Evolutionary conservation across 2,329 filamentous ascomycete genomes (phyloP), one percentile per base, ranked within the genome.

Genomic region (Cadophora malorum): DNA sequence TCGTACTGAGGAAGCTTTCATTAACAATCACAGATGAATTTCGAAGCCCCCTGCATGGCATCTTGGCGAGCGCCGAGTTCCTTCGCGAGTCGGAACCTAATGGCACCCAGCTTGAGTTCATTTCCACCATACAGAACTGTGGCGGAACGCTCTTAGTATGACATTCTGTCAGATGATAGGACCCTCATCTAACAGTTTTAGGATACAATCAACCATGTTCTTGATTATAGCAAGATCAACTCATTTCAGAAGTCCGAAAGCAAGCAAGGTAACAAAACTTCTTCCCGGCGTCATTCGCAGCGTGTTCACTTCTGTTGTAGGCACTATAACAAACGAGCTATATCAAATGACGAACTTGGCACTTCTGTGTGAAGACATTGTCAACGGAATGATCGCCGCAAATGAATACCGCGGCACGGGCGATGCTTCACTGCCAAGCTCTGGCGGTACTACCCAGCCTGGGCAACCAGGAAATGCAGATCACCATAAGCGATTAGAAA

Each of bases 221-320:
- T 85, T 0, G 83, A 84, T 63, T 87, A 83, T 63, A 84, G 83
- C 62, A 87, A 88, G 69, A 84, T 89, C 65, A 83, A 84, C 71
- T 82, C 73, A 2, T 77, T 77, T 49, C 71, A 76, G 50, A 72
- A 68, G 23, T 65, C 70, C n/a, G 61, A 67, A 19, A 66, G 69
- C 59, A 47, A 70, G 23, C 69, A 72, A 68, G 73, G 73, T 69
- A 65, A 23, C 53, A 41, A 21, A 19, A 16, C 6, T 31, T 6
- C 2, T 21, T 28, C 3, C 25, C 12, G 31, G 33, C 16, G 14
- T 5, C 41, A 45, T 41, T 28, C 19, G 35, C 8, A 31, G 16
- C 33, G 41, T 38, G 41, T 14, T 35, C 4, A 49, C 55, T 4
- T 12, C 41, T 21, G 7, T 38, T 28, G 1, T 14, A 74, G 74